Base-by-base conservation (phyloP, 805 yeast genomes). In the Lachancea lanzarotensis region DNA sequence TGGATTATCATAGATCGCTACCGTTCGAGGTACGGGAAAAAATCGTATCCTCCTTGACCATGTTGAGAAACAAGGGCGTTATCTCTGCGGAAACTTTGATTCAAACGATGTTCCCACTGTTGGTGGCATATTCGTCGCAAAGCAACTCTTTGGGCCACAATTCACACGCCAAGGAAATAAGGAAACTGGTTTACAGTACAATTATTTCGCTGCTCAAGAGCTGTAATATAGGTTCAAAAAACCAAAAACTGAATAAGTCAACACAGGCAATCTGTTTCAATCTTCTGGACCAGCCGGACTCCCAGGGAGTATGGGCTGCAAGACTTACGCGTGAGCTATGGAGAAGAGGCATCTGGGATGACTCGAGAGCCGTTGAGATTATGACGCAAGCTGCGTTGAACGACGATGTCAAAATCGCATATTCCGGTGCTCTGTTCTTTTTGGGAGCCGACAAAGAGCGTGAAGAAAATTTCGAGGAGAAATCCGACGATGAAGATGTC, bases 331-430 rank as follows among this genome's bases (percentile, higher is more conserved):
- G 98, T 61, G 98, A 93, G 65, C 71, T 93, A 42, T 93, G 99
- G 99, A 78, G 96, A 70, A 77, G 98, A 62, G 95, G 95, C 59
- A 85, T 93, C 47, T 93, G 99, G 99, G 97, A 89, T 64, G 99
- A 93, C 63, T 78, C 95, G 0, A 74, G 97, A 57, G 84, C 98
- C 0, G 95, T 93, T n/a, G 98, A 93, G 66, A 80, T 93, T 58
- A 90, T 93, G 98, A 83, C 95, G 1, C 93, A 88, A 56, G 97
- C 98, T 1, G 88, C 97, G 1, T 67, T 87, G 49, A 96, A 89
- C 59, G 82, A 83, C 13, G 95, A 93, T 56, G 65, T 71, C 5
- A 93, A 93, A 67, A 93, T 93, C 39, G 83, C 95, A 6, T 71
- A 84, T 44, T 84, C 97, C 2, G 98, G 96, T 49, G 93, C 87